These are phyloP conservation scores for Aspergillus ostianus DNA, from an alignment of 495 filamentous ascomycete species.

Conservation along the genomic window DNA sequence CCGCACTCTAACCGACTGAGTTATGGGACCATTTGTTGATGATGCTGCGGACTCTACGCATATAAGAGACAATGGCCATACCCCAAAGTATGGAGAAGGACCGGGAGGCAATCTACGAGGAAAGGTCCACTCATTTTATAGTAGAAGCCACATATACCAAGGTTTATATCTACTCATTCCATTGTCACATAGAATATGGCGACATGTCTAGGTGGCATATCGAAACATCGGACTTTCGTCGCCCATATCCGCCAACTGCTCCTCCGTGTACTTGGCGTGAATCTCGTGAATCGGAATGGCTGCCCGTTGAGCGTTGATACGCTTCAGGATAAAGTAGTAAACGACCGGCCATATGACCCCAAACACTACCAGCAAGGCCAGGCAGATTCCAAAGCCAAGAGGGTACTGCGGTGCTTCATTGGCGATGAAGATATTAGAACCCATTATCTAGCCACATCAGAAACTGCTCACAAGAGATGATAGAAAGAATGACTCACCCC, in stretches of 20 bases:
- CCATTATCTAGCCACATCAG: not conserved
- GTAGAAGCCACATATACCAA: too few species aligned
- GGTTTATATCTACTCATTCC: too few species aligned
- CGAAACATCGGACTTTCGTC: constrained; percentile 8
- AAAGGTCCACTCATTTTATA: too few species aligned
- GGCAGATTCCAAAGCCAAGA: not conserved
- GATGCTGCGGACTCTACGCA: too few species aligned
- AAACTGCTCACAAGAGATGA: not conserved
- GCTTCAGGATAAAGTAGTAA: not conserved
- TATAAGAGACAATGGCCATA: too few species aligned
- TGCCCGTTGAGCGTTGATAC: not conserved
- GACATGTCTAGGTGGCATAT: constrained; percentile 3
- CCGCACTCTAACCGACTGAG: not conserved
- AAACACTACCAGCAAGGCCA: not conserved
- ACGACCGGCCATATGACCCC: not conserved
- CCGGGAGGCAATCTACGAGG: too few species aligned
- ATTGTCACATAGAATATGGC: too few species aligned
- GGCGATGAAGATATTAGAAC: not conserved
- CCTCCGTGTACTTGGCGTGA: constrained; percentile 7
- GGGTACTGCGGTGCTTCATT: not conserved
- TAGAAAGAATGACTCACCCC: not conserved
- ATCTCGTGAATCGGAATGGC: constrained; percentile 6
- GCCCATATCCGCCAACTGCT: constrained; percentile 5
- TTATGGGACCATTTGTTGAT: too few species aligned
- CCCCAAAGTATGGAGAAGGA: too few species aligned